These are phyloP conservation scores for Gracilaria domingensis DNA, from an alignment of 23 red algal genomes.

Conservation along the genomic window DNA sequence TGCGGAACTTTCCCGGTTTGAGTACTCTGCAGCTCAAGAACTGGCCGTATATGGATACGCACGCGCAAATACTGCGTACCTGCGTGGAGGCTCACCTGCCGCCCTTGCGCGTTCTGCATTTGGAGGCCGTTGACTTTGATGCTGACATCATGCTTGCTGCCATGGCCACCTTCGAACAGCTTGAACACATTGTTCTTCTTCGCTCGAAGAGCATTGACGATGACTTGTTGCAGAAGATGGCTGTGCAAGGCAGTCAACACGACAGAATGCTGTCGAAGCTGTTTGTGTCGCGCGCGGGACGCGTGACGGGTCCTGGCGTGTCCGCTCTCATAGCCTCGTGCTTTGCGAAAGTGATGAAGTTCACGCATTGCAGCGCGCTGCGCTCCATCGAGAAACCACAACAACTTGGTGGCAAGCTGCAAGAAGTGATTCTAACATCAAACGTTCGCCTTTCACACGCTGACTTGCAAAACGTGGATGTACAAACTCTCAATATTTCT, in stretches of 20 bases:
- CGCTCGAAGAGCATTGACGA: background rate
- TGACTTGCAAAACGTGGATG: slow-evolving; percentile 15
- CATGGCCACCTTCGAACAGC: background rate
- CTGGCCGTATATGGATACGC: slow-evolving; percentile 45
- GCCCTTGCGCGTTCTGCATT: background rate
- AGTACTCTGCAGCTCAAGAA: background rate
- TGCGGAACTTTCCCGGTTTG: slow-evolving; percentile 14
- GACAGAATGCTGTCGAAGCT: background rate
- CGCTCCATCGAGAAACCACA: background rate
- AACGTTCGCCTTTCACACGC: background rate
- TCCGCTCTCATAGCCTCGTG: background rate
- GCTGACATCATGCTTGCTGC: background rate
- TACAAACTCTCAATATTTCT: slow-evolving; percentile 28
- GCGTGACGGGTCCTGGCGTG: background rate
- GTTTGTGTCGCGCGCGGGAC: background rate
- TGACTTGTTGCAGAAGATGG: background rate
- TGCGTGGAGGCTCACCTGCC: background rate
- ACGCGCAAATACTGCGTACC: slow-evolving; percentile 6
- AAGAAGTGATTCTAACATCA: background rate
- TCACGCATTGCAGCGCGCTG: slow-evolving; percentile 15
- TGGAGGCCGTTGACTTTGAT: background rate
- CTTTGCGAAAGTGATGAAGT: background rate
- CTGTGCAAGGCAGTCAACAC: background rate
- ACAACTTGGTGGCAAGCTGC: background rate
- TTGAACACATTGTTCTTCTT: background rate